Evolutionary conservation across 345 rosid genomes (phyloP), one percentile per base, ranked within the genome.

Genomic region (Punica granatum): DNA sequence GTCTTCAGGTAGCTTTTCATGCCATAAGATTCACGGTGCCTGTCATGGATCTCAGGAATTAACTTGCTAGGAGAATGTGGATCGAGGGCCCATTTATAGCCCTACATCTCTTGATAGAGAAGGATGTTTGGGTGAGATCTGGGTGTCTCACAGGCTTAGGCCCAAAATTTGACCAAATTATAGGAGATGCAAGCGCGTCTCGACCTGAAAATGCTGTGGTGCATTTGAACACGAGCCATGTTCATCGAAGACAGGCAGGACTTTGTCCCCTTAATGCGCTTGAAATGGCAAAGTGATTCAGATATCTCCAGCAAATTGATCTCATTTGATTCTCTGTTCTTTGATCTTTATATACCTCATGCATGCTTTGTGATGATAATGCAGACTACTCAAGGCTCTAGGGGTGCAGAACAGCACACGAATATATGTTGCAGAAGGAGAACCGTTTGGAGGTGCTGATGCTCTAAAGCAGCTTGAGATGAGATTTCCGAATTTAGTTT

Each of bases 101-200:
- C 18, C 86, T 94, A 71, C 99, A 91, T 81, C 86, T 94, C 61
- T 84, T 96, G 19, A 64, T 94, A 82, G 99, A 94, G 80, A 91
- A 89, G 78, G 99, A 94, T 65, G 98, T 94, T 10, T 91, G 99
- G 99, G 96, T 89, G 72, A 86, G 97, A 77, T 89, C 97, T 8
- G 98, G 97, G 18, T 94, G 98, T 71, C 90, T 85, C 54, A 87
- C 90, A 19, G 98, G 95, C 67, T 74, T 88, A 73, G 84, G 80
- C 79, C 77, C 76, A 15, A 75, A 87, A 72, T 90, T 80, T 42
- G 96, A 93, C 33, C 92, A 87, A 76, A 82, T 87, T 32, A 78
- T 89, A 6, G 72, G 76, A 59, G 71, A 70, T 2, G 97, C 87
- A 78, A 81, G 94, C 79, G 84, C 76, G 79, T 77, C 49, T 62